Evolutionary conservation across 2,329 filamentous ascomycete genomes (phyloP).

Genomic region (Aaosphaeria arxii): DNA sequence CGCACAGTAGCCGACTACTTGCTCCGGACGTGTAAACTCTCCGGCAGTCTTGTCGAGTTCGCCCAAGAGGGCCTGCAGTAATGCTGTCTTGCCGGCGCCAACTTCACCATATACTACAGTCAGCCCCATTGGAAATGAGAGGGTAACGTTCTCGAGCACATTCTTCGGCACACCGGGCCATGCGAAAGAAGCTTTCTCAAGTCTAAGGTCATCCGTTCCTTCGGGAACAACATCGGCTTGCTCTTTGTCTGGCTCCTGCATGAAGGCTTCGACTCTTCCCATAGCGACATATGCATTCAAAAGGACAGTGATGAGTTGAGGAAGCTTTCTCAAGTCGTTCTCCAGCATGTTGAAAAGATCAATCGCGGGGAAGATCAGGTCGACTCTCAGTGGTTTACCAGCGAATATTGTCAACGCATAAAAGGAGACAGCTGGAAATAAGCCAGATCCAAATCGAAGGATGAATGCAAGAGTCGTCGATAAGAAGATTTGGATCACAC

Average conservation of each 20-base stretch:
- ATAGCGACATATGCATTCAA: constrained; percentile 83
- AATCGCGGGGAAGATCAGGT: constrained; percentile 83
- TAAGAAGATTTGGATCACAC: constrained; percentile 63
- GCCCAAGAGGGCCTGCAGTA: constrained; percentile 58
- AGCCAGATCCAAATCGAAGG: constrained; percentile 67
- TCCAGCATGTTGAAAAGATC: constrained; percentile 78
- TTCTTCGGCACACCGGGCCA: constrained; percentile 68
- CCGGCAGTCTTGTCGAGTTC: constrained; percentile 56
- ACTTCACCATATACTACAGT: constrained; percentile 64
- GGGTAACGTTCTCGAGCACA: constrained; percentile 53
- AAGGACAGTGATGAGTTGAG: constrained; percentile 69
- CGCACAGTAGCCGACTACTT: constrained; percentile 61
- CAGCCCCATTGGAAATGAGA: constrained; percentile 56
- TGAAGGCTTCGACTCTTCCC: constrained; percentile 78
- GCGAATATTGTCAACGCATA: constrained; percentile 75
- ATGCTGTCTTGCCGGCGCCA: constrained; percentile 61
- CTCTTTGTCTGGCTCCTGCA: constrained; percentile 77
- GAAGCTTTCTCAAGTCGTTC: constrained; percentile 69
- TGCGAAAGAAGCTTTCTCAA: constrained; percentile 68
- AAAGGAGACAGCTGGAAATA: constrained; percentile 79
- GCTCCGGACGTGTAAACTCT: constrained; percentile 51
- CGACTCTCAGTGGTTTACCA: constrained; percentile 66
- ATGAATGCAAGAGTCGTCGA: constrained; percentile 62
- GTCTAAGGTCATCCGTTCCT: constrained; percentile 40
- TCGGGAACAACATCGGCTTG: constrained; percentile 41